phyloP scores from a whole-genome alignment of 176 grass and related monocot genomes.

The Zoysia pacifica region DNA sequence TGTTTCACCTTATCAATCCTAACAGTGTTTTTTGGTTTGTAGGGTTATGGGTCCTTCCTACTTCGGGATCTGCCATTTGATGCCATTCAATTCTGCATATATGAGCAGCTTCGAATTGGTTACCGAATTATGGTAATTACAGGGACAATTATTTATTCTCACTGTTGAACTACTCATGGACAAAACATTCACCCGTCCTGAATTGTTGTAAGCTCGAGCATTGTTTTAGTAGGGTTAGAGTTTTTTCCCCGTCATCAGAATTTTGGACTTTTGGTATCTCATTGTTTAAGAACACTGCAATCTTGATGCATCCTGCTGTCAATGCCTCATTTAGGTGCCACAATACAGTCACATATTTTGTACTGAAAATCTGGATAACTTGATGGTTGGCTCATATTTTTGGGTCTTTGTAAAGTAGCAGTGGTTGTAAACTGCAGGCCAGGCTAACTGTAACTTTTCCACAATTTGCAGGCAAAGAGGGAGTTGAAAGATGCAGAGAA shows the following conservation, averaged over 20 bases:
- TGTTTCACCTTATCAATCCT: no score
- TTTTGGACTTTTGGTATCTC: neutral
- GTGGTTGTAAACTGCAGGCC: constrained; percentile 1
- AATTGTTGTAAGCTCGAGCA: neutral
- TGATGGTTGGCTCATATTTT: neutral
- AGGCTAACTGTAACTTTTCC: neutral
- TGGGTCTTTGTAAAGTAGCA: neutral
- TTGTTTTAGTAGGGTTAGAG: neutral
- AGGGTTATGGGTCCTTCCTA: constrained; percentile 84
- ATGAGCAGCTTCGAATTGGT: constrained; percentile 77
- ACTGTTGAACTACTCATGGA: constrained; percentile 2
- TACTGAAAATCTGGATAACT: neutral
- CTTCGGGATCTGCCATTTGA: constrained; percentile 81
- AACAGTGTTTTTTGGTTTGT: neutral
- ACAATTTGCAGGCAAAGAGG: constrained; percentile 61
- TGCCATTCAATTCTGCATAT: constrained; percentile 77
- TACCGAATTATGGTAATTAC: constrained; percentile 22
- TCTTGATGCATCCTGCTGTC: neutral
- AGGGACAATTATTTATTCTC: constrained; percentile 1
- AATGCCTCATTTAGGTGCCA: neutral
- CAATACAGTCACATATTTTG: neutral
- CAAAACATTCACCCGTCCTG: neutral
- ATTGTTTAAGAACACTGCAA: neutral
- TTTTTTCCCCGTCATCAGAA: neutral
- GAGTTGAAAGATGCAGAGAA: constrained; percentile 77